Evolutionary conservation across 331 rosid genomes (phyloP).

Genomic region (Dryas integrifolia): DNA sequence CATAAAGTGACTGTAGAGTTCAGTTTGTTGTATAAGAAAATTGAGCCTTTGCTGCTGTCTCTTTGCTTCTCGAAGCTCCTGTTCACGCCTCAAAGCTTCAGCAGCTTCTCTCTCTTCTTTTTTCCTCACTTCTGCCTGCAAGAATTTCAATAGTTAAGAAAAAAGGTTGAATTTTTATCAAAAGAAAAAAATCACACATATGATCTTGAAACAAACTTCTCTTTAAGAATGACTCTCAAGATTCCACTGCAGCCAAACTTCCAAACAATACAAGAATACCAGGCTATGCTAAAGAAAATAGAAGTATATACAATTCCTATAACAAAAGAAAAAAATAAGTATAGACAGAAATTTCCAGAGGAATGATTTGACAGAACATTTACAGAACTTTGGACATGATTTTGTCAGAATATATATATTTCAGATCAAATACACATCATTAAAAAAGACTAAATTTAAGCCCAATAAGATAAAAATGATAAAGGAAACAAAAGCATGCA

Average conservation of each 20-base stretch:
- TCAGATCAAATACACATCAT: not conserved
- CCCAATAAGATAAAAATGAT: not conserved
- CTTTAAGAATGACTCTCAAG: conserved; percentile 19
- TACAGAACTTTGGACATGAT: conserved; percentile 9
- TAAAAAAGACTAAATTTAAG: not conserved
- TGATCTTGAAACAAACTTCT: not conserved
- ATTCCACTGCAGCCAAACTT: conserved; percentile 18
- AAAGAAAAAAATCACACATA: not conserved
- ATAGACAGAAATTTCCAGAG: conserved; percentile 1
- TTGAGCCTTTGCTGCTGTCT: conserved; percentile 97
- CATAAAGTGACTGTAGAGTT: conserved; percentile 98
- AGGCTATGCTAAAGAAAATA: conserved; percentile 6
- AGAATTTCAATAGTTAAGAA: conserved; percentile 2
- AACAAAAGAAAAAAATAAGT: not conserved
- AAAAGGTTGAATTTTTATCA: not conserved
- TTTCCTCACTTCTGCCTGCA: conserved; percentile 84
- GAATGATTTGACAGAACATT: not conserved
- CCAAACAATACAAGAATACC: conserved; percentile 21
- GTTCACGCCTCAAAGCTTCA: conserved; percentile 92
- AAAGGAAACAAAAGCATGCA: not conserved
- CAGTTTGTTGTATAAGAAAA: conserved; percentile 98
- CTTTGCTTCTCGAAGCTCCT: conserved; percentile 97
- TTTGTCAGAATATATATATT: not conserved
- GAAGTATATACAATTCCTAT: not conserved
- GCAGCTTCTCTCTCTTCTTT: conserved; percentile 97